Percentiles rank a stretch among this genome's conserved stretches.
These are phyloP conservation scores for Tieghemostelium lacteum DNA, from an alignment of 78 protist genomes.

Conservation along the genomic window DNA sequence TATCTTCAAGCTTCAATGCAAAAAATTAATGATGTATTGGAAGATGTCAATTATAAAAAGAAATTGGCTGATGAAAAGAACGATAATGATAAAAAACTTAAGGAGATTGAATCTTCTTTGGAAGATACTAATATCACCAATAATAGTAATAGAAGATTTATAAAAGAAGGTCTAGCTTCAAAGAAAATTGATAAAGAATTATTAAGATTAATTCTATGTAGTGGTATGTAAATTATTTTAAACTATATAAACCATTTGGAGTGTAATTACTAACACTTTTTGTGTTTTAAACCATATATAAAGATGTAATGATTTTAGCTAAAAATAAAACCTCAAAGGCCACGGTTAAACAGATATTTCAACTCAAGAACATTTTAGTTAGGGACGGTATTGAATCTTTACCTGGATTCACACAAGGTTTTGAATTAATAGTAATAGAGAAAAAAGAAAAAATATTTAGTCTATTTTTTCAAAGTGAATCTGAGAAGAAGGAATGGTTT, in stretches of 20 bases:
- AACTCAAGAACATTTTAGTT: constrained; percentile 20
- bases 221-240: constrained; percentile 29
- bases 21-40: constrained; percentile 35
- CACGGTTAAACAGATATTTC: constrained; percentile 11
- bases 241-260: background rate
- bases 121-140: constrained; percentile 4
- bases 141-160: constrained; percentile 14
- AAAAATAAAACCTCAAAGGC: constrained; percentile 51
- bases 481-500: constrained; percentile 62
- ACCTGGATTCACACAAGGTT: constrained; percentile 37
- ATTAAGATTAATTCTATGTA: constrained; percentile 51
- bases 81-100: constrained; percentile 31
- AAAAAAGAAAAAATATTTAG: constrained; percentile 52
- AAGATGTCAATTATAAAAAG: constrained; percentile 47
- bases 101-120: constrained; percentile 23
- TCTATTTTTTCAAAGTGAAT: constrained; percentile 20
- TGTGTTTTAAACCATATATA: no score
- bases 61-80: constrained; percentile 29
- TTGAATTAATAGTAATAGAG: constrained; percentile 26
- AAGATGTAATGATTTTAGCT: constrained; percentile 37
- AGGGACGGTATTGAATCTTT: constrained; percentile 30
- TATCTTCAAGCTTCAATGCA: background rate
- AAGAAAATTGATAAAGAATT: constrained; percentile 43
- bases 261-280: background rate
- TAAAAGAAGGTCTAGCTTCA: constrained; percentile 51